A percentile compares a stretch with the other conserved stretches of the same genome.
Evolutionary conservation across 2,329 filamentous ascomycete species (phyloP).

Genomic region (Thelonectria blattea): DNA sequence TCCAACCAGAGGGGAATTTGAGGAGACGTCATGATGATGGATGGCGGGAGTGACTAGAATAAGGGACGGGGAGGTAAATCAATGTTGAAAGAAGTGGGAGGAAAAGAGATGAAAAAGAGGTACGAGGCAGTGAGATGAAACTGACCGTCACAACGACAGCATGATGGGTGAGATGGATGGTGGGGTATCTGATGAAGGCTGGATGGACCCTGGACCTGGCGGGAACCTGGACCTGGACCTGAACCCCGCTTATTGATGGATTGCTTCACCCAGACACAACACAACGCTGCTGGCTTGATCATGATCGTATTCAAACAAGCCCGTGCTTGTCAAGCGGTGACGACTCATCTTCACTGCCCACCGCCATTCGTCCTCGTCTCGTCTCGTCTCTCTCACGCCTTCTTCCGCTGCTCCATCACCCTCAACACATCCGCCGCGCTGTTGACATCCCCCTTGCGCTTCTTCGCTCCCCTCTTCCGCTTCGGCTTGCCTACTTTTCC

Average conservation of each 20-base stretch:
- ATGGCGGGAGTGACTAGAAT: not conserved
- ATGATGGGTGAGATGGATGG: not conserved
- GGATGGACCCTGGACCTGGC: not conserved
- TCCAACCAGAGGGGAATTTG: constrained; percentile 64
- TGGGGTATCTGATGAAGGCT: constrained; percentile 8
- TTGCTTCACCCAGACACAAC: not conserved
- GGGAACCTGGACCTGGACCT: not conserved
- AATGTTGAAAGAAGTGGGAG: not conserved
- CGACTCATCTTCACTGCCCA: not conserved
- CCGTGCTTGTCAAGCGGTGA: not conserved
- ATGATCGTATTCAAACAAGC: not conserved
- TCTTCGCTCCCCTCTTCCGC: constrained; percentile 74
- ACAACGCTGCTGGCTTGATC: not conserved
- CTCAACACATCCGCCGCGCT: constrained; percentile 80
- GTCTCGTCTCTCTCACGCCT: constrained; percentile 31
- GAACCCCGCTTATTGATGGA: constrained; percentile 4
- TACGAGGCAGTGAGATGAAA: constrained; percentile 7
- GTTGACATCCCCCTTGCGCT: constrained; percentile 79
- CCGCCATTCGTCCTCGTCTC: not conserved
- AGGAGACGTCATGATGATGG: constrained; percentile 34
- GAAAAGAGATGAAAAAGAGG: constrained; percentile 4
- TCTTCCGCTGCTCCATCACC: constrained; percentile 70
- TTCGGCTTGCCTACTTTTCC: constrained; percentile 57
- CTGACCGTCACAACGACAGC: not conserved
- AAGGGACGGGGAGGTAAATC: not conserved